Evolutionary conservation across 2,329 filamentous ascomycete genomes (phyloP).

Genomic region (Rhinocladiella mackenziei): DNA sequence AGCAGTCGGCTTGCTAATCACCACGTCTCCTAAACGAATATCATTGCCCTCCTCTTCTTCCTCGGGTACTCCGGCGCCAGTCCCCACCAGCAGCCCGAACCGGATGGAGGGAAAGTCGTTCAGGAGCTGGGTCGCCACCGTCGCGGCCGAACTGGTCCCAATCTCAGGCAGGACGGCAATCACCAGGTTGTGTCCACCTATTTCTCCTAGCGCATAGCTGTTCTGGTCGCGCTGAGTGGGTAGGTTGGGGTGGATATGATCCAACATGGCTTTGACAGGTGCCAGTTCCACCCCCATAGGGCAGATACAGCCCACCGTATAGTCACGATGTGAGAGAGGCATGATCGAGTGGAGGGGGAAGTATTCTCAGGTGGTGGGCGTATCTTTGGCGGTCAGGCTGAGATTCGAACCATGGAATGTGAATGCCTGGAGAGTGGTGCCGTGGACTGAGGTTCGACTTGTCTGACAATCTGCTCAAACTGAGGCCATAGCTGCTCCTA

Average conservation of each 20-base stretch:
- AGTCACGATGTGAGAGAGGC: conserved; percentile 1
- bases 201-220: conserved; percentile 1
- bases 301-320: conserved; percentile 11
- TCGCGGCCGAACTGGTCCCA: not conserved
- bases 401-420: not conserved
- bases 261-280: conserved; percentile 25
- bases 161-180: not conserved
- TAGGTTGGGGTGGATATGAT: conserved; percentile 12
- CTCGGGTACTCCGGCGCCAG: not conserved
- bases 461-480: no score
- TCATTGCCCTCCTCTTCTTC: not conserved
- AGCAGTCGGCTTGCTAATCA: not conserved
- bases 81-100: conserved; percentile 1
- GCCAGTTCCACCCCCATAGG: conserved; percentile 31
- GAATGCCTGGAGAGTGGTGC: not conserved
- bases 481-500: not conserved
- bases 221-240: not conserved
- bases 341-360: not conserved
- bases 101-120: not conserved
- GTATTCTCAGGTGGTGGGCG: not conserved
- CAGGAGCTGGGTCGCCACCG: not conserved
- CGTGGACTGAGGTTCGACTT: not conserved
- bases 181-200: conserved; percentile 1
- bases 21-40: conserved; percentile 2
- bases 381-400: not conserved